These are phyloP conservation scores for Cryptococcus sp. DNA, from an alignment of 1,284 basidiomycete species.

Conservation along the genomic window DNA sequence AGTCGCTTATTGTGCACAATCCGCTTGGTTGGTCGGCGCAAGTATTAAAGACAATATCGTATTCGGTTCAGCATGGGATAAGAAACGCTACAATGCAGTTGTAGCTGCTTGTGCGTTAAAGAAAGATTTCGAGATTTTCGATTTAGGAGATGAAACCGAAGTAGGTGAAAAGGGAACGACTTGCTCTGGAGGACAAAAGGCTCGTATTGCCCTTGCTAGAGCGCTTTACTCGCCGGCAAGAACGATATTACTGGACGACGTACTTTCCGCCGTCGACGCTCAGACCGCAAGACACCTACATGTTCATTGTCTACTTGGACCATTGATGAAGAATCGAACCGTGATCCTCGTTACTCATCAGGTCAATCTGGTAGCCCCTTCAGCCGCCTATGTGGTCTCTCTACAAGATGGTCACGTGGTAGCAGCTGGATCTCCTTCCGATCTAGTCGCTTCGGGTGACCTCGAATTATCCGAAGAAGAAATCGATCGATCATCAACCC, in stretches of 20 bases:
- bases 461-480: slow-evolving; percentile 22
- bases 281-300: slow-evolving; percentile 45
- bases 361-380: slow-evolving; percentile 52
- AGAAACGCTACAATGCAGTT: slow-evolving; percentile 49
- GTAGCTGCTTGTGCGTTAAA: slow-evolving; percentile 54
- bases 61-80: slow-evolving; percentile 51
- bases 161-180: slow-evolving; percentile 58
- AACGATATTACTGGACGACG: slow-evolving; percentile 46
- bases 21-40: slow-evolving; percentile 55
- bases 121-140: slow-evolving; percentile 53
- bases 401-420: slow-evolving; percentile 39
- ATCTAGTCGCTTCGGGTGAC: slow-evolving; percentile 22
- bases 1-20: slow-evolving; percentile 54
- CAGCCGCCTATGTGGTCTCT: slow-evolving; percentile 45
- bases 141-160: slow-evolving; percentile 55
- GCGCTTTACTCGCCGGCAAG: slow-evolving; percentile 45
- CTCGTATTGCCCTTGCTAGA: slow-evolving; percentile 45
- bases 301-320: slow-evolving; percentile 39
- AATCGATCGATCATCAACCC: background rate
- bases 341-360: slow-evolving; percentile 55
- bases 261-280: slow-evolving; percentile 51
- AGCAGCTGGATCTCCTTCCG: slow-evolving; percentile 36
- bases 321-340: slow-evolving; percentile 46
- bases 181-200: slow-evolving; percentile 48
- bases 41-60: slow-evolving; percentile 56